Evolutionary conservation across 1,284 basidiomycete genomes (phyloP).

Genomic region (Ganoderma lingzhi): DNA sequence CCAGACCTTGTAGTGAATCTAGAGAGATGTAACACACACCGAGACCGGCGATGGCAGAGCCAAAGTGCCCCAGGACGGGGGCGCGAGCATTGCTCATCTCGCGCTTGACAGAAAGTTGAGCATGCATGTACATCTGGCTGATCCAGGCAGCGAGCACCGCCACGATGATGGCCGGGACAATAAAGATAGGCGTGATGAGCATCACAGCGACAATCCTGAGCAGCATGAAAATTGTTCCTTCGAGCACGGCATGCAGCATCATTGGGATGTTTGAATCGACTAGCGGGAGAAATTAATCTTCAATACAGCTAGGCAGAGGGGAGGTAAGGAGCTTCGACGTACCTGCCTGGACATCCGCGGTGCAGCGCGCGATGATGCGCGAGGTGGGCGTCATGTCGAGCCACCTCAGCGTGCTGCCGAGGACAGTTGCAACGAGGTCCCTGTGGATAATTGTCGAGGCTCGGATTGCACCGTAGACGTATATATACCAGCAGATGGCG

Average conservation of each 20-base stretch:
- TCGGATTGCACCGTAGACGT: slow-evolving; percentile 49
- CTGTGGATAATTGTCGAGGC: slow-evolving; percentile 66
- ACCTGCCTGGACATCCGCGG: slow-evolving; percentile 58
- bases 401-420: slow-evolving; percentile 59
- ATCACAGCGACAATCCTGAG: slow-evolving; percentile 42
- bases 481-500: slow-evolving; percentile 39
- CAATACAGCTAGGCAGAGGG: too few relatives aligned
- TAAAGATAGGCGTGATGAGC: slow-evolving; percentile 52
- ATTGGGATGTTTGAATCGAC: slow-evolving; percentile 32
- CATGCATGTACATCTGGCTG: slow-evolving; percentile 67
- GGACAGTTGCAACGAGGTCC: slow-evolving; percentile 58
- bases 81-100: slow-evolving; percentile 75
- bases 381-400: slow-evolving; percentile 53
- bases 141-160: slow-evolving; percentile 54
- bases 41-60: slow-evolving; percentile 71
- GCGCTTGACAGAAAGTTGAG: slow-evolving; percentile 78
- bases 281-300: not conserved
- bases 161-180: slow-evolving; percentile 50
- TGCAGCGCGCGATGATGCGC: slow-evolving; percentile 64
- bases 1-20: slow-evolving; percentile 20
- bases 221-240: slow-evolving; percentile 32
- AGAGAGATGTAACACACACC: slow-evolving; percentile 56
- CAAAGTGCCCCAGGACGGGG: slow-evolving; percentile 76
- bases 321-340: not conserved
- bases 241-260: slow-evolving; percentile 39